These are phyloP conservation scores for Craterostigma plantagineum DNA, from an alignment of 257 asterid species.

Conservation along the genomic window DNA sequence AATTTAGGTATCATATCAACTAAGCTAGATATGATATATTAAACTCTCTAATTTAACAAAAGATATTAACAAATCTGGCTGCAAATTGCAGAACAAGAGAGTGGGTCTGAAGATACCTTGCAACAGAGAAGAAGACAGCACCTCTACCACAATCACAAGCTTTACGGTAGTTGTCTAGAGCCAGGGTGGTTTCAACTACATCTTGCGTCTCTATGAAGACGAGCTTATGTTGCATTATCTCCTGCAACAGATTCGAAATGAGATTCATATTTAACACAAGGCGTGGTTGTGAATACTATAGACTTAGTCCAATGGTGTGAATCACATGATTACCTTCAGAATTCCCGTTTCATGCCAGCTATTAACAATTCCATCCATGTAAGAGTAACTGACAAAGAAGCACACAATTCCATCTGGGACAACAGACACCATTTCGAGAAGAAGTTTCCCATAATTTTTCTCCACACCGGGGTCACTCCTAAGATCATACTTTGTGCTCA, in stretches of 20 bases:
- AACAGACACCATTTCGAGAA: conserved; percentile 89
- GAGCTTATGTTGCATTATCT: conserved; percentile 94
- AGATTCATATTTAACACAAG: conserved; percentile 4
- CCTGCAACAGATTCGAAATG: conserved; percentile 35
- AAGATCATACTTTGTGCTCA: conserved; percentile 86
- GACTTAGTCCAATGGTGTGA: conserved; percentile 1
- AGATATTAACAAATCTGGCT: no score
- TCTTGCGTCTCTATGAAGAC: conserved; percentile 98
- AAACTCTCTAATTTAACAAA: no score
- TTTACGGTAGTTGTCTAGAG: conserved; percentile 85
- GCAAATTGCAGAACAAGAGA: no score
- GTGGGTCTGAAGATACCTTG: conserved; percentile 33
- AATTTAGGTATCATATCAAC: no score
- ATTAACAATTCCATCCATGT: conserved; percentile 96
- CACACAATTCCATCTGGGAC: conserved; percentile 98
- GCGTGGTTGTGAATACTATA: not conserved
- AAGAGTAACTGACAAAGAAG: conserved; percentile 92
- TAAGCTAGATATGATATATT: no score
- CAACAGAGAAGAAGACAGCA: conserved; percentile 97
- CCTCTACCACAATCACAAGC: conserved; percentile 99
- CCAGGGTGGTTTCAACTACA: conserved; percentile 96
- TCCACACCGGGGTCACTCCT: conserved; percentile 99
- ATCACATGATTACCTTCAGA: conserved; percentile 39
- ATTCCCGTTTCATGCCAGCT: conserved; percentile 98
- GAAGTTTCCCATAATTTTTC: conserved; percentile 88